Evolutionary conservation across 805 yeast species (phyloP).

Genomic region (Metschnikowia picachoensis): DNA sequence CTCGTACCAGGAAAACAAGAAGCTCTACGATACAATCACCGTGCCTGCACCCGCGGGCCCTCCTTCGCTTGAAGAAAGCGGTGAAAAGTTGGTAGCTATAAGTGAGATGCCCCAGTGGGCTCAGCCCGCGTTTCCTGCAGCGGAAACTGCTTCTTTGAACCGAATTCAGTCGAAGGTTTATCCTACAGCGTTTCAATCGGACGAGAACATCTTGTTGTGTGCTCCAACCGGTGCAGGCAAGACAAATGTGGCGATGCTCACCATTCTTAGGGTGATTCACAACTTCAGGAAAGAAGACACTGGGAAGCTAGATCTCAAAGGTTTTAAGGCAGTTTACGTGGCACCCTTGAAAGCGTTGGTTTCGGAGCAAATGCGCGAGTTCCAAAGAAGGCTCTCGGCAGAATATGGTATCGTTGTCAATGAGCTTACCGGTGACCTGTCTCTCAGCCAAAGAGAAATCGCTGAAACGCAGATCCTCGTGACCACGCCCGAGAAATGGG

Average conservation of each 20-base stretch:
- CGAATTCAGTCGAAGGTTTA: slow-evolving; percentile 79
- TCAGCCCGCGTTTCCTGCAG: slow-evolving; percentile 63
- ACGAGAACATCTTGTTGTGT: slow-evolving; percentile 74
- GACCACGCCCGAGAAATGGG: slow-evolving; percentile 98
- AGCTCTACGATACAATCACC: slow-evolving; percentile 80
- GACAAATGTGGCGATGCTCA: slow-evolving; percentile 90
- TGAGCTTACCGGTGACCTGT: slow-evolving; percentile 89
- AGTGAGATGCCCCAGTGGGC: slow-evolving; percentile 79
- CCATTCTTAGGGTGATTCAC: slow-evolving; percentile 61
- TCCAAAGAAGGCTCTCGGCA: slow-evolving; percentile 58
- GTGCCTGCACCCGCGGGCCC: slow-evolving; percentile 75
- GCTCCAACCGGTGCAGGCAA: slow-evolving; percentile 99
- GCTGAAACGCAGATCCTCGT: slow-evolving; percentile 76
- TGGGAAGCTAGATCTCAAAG: slow-evolving; percentile 49
- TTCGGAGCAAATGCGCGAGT: slow-evolving; percentile 89
- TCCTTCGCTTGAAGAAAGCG: slow-evolving; percentile 33
- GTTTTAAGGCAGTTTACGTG: slow-evolving; percentile 77
- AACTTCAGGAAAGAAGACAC: slow-evolving; percentile 44
- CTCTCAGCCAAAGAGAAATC: slow-evolving; percentile 71
- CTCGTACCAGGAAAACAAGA: slow-evolving; percentile 70
- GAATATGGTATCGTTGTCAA: slow-evolving; percentile 68
- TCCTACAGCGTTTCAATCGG: slow-evolving; percentile 71
- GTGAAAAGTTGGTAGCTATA: slow-evolving; percentile 52
- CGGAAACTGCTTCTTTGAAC: slow-evolving; percentile 66
- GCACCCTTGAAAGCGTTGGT: slow-evolving; percentile 95